Evolutionary conservation across 176 grass and related monocot genomes (phyloP).

Genomic region (Miscanthus lutarioriparius): DNA sequence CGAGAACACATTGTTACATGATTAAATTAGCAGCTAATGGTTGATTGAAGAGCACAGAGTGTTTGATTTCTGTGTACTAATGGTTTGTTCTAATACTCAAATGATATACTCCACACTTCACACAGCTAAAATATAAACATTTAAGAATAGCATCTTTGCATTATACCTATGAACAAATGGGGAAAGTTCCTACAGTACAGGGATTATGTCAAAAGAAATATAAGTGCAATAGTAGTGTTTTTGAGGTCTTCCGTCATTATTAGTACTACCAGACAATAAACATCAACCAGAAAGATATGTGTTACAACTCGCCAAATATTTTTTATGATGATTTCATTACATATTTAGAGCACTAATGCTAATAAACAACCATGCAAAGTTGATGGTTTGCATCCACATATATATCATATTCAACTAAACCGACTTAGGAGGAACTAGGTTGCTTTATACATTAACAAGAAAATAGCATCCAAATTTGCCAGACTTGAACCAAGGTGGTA

Average conservation of each 20-base stretch:
- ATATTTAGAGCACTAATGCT: not conserved
- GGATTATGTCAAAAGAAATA: constrained; percentile 9
- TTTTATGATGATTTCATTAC: not conserved
- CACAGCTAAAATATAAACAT: not conserved
- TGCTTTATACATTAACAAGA: not conserved
- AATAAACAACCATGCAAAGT: not conserved
- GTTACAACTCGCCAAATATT: not conserved
- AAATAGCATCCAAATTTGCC: not conserved
- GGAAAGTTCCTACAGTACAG: not conserved
- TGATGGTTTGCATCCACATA: not conserved
- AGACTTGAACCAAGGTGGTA: not conserved
- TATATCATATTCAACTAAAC: constrained; percentile 5
- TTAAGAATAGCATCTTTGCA: not conserved
- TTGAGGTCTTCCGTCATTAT: not conserved
- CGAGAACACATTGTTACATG: not conserved
- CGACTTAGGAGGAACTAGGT: not conserved
- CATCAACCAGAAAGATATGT: not conserved
- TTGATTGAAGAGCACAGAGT: not conserved
- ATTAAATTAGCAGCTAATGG: not conserved
- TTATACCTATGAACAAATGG: not conserved
- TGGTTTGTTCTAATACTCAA: not conserved
- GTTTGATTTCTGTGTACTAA: not conserved
- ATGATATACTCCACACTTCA: not conserved
- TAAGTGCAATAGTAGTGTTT: not conserved
- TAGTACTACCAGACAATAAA: not conserved